Evolutionary conservation across 2,329 filamentous ascomycete species (phyloP), one percentile per base, ranked within the genome.

Genomic region (Immersiporthe knoxdaviesiana): DNA sequence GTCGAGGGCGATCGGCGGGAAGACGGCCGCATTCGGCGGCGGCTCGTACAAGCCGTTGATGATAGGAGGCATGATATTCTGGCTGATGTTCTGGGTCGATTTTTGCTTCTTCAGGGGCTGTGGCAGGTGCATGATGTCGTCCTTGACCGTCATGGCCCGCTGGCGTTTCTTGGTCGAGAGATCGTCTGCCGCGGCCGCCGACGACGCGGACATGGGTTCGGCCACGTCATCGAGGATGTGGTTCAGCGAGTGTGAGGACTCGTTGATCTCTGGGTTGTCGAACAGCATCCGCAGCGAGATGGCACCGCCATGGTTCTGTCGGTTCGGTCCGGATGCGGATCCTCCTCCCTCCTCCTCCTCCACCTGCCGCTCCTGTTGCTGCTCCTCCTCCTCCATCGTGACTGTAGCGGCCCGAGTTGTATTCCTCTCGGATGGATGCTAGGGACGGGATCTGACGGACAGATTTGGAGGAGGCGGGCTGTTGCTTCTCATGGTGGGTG

Each of bases 101-200:
- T 88, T 90, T 73, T 88, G 87, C 75, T 90, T 90, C 80, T 90
- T 90, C 62, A 87, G 81, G 3, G 88, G 88, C 74, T 90, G 87
- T 0, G 88, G 88, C 21, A 90, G 80, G 75, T 90, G 88, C 50
- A 89, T 84, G 71, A 89, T 87, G 71, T 90, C 87, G 68, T 90
- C 88, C 72, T 88, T 88, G 68, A 79, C 80, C 37, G 82, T 79
- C 58, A 83, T 76, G 10, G 78, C 78, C 63, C 83, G 79, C 39
- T 81, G 81, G n/a, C 87, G 81, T 77, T 89, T 90, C 79, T 88
- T 89, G 64, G 80, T 82, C 41, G 81, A 78, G 32, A 75, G 72
- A 61, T 87, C 85, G 21, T 71, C 70, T 5, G 65, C 60, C 11
- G 47, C n/a, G n/a, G n/a, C 41, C 27, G 64, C 32, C n/a, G 52